Evolutionary conservation across 2,329 filamentous ascomycete genomes (phyloP), one percentile per base, ranked within the genome.

Genomic region (Sporothrix pallida): DNA sequence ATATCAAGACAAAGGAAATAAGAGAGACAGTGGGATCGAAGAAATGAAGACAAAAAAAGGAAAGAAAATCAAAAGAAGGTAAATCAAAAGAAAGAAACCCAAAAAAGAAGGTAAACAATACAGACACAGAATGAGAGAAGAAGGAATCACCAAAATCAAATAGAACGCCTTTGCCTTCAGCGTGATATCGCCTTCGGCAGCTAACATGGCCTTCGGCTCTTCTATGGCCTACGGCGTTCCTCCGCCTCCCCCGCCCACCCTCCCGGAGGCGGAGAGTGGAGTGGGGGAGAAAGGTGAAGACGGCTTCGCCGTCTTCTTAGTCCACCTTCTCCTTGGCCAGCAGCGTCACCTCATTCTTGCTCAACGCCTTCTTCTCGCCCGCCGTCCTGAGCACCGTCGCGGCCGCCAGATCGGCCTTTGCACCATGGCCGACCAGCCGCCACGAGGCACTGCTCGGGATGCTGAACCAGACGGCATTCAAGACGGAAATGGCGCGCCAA

Each of bases 401-500:
- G 44, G 73, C 72, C 0, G 81, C 81, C 69, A 82, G 75, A 48
- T 78, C 77, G 15, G 77, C 70, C 56, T 78, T 80, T 0, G 75
- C 76, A 7, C 80, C 80, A 8, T 81, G 70, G 2, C 82, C 82
- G 69, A 79, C 79, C 12, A 83, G 72, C 48, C 81, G 76, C 78
- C 81, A 83, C 75, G 81, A 80, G 23, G 81, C 81, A 9, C 78
- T 79, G 17, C 78, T 79, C n/a, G 79, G 79, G 3, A 82, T 76
- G 44, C 81, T 80, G 70, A 82, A 81, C 76, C 82, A 82, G 46
- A 83, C 80, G 2, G 80, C 78, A 12, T 75, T 77, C 23, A 82
- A 74, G 2, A 81, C 76, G 20, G 74, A 75, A 23, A 80, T 70
- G 0, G 79, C 78, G n/a, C 72, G 73, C 56, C 77, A 70, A 6